A percentile compares a stretch with the other conserved stretches of the same genome.
Conservation (phyloP, 768 basidiomycete genomes). For the Suillus ampliporus region DNA sequence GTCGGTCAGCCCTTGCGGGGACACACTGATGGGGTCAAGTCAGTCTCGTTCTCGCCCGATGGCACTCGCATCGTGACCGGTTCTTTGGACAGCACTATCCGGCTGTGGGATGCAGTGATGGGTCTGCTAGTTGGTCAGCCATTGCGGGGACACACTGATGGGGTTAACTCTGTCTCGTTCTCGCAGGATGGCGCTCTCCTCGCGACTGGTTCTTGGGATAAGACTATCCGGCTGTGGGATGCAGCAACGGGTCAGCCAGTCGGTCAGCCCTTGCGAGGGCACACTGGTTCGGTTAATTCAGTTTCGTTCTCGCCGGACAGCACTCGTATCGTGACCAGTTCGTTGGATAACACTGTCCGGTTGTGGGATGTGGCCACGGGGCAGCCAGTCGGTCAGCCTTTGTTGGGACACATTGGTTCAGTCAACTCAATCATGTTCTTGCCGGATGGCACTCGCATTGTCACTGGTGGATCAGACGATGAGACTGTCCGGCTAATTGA, state of each 20-base stretch:
- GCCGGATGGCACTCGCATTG: conserved; percentile 8
- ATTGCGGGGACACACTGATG: conserved; percentile 10
- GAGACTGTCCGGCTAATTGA: conserved; percentile 14
- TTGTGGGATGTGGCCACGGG: conserved; percentile 21
- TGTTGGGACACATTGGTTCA: background rate
- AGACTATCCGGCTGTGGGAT: conserved; percentile 16
- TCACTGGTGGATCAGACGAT: conserved; percentile 16
- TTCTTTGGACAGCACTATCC: conserved; percentile 17
- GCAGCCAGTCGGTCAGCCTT: background rate
- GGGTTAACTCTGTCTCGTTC: conserved; percentile 15
- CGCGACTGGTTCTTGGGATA: conserved; percentile 15
- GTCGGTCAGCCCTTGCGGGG: no score
- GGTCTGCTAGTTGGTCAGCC: conserved; percentile 4
- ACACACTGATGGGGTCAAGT: background rate
- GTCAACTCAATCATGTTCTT: conserved; percentile 4
- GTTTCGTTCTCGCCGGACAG: conserved; percentile 26
- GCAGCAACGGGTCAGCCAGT: conserved; percentile 2
- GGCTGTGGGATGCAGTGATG: conserved; percentile 10
- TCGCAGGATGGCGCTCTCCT: conserved; percentile 19
- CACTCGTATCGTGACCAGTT: conserved; percentile 24
- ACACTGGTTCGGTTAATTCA: conserved; percentile 15
- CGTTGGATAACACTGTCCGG: conserved; percentile 17
- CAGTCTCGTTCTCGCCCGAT: conserved; percentile 31
- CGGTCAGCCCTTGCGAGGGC: conserved; percentile 16
- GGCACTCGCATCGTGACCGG: conserved; percentile 2